A percentile compares a stretch with the other conserved stretches of the same genome.
Evolutionary conservation across 2,329 filamentous ascomycete genomes (phyloP).

Genomic region (Macrophomina tecta): DNA sequence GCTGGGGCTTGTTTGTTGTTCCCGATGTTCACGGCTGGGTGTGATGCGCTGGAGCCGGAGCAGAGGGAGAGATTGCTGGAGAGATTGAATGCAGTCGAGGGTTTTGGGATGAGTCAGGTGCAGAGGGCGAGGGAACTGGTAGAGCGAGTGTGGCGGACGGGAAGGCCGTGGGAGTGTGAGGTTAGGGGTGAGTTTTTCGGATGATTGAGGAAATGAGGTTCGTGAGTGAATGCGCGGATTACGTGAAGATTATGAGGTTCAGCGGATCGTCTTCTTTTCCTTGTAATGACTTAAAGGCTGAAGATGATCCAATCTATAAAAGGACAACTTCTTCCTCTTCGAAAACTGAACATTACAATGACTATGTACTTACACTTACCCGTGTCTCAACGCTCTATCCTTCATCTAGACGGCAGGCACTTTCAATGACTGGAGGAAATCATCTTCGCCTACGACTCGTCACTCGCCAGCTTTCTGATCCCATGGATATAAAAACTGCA

Average conservation of each 20-base stretch:
- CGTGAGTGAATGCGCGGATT: neutral
- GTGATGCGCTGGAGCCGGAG: constrained; percentile 65
- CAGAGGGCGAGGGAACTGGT: constrained; percentile 65
- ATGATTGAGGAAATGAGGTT: constrained; percentile 38
- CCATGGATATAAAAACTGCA: no score
- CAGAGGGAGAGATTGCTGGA: constrained; percentile 68
- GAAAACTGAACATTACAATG: no score
- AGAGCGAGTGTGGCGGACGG: constrained; percentile 72
- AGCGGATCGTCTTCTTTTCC: neutral
- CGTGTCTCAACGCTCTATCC: no score
- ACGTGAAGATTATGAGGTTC: neutral
- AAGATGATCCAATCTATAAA: no score
- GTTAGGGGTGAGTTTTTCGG: constrained; percentile 73
- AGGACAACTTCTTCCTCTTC: no score
- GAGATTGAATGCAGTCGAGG: constrained; percentile 71
- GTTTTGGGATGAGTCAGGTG: constrained; percentile 78
- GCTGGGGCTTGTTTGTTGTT: constrained; percentile 79
- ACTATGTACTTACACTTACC: no score
- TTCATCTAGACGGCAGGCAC: no score
- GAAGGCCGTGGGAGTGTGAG: constrained; percentile 70
- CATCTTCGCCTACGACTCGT: no score
- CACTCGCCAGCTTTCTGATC: no score
- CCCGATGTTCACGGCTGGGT: constrained; percentile 83
- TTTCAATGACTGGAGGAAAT: no score
- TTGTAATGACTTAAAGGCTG: neutral